Evolutionary conservation across 345 rosid genomes (phyloP), one percentile per base, ranked within the genome.

Genomic region (Citrus maxima): DNA sequence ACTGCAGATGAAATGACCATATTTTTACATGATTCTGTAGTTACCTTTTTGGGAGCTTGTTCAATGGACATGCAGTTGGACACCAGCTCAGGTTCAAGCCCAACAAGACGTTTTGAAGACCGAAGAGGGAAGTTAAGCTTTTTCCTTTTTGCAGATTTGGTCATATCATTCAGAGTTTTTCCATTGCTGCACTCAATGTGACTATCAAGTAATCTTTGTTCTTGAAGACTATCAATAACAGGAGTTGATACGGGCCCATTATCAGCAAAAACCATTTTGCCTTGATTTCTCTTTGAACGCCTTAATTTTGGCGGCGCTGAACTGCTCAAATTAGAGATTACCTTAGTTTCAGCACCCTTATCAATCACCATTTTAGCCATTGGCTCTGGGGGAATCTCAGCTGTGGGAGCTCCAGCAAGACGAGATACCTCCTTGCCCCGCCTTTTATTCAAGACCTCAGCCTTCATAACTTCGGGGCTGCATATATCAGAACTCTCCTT

Each of bases 181-280:
- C 63, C 46, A 38, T 70, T 69, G 75, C 72, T 24, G 30, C 68
- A 66, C 62, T 30, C 61, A 13, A 58, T 54, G 35, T 12, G 60
- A 37, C 22, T 40, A 32, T 71, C 80, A 77, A 25, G 76, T 21
- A 37, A 61, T 59, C 67, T 38, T 69, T 70, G n/a, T 30, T 35
- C 87, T 64, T 78, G 76, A 74, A 76, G 76, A 72, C 38, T 68
- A 76, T 82, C 81, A 75, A 32, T 78, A 59, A 25, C 81, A 80
- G 82, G 70, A 65, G 67, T 64, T 73, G 73, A 65, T 80, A 46
- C 65, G 46, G n/a, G 61, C 10, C 58, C 71, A 25, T 68, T 71
- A 71, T 72, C 72, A 56, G 65, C 76, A 25, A 67, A 67, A 54
- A 32, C 65, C 24, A 1, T 74, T 34, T 55, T 58, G 72, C 42